phyloP scores from a whole-genome alignment of 257 asterid genomes.

The Buddleja alternifolia region DNA sequence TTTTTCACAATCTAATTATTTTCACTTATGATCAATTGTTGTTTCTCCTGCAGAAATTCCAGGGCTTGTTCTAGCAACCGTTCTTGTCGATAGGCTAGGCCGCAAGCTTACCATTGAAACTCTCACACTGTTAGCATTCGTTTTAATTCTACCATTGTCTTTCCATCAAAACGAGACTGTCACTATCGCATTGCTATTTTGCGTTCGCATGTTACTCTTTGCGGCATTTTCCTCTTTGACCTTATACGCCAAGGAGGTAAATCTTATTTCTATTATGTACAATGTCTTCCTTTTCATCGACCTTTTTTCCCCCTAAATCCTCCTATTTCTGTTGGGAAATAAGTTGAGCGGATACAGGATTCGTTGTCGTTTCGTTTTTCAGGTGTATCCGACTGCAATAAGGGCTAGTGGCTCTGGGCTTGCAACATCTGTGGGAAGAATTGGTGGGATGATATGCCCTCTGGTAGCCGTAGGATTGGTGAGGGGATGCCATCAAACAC shows the following conservation, averaged over 20 bases:
- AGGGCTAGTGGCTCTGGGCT: slow-evolving; percentile 37
- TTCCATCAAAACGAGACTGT: slow-evolving; percentile 36
- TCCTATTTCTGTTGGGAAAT: no score
- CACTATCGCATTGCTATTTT: slow-evolving; percentile 32
- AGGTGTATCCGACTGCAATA: slow-evolving; percentile 42
- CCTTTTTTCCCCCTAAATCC: no score
- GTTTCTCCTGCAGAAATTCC: slow-evolving; percentile 38
- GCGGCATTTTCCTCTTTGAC: slow-evolving; percentile 32
- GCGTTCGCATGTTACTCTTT: slow-evolving; percentile 40
- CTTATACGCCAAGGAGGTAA: slow-evolving; percentile 38
- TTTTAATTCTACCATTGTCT: slow-evolving; percentile 35
- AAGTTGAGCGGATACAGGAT: no score
- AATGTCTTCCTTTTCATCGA: not conserved
- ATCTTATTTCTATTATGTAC: not conserved
- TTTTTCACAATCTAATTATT: no score
- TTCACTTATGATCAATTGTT: no score
- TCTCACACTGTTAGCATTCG: slow-evolving; percentile 32
- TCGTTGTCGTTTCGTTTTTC: not conserved
- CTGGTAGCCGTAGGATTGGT: slow-evolving; percentile 39
- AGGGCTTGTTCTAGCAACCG: slow-evolving; percentile 33
- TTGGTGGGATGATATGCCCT: slow-evolving; percentile 45
- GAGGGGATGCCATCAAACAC: slow-evolving; percentile 36
- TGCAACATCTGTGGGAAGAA: slow-evolving; percentile 34
- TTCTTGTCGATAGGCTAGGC: slow-evolving; percentile 41
- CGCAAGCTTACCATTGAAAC: slow-evolving; percentile 39